Conservation (phyloP, 1,284 basidiomycete species). For the Fistulina hepatica region DNA sequence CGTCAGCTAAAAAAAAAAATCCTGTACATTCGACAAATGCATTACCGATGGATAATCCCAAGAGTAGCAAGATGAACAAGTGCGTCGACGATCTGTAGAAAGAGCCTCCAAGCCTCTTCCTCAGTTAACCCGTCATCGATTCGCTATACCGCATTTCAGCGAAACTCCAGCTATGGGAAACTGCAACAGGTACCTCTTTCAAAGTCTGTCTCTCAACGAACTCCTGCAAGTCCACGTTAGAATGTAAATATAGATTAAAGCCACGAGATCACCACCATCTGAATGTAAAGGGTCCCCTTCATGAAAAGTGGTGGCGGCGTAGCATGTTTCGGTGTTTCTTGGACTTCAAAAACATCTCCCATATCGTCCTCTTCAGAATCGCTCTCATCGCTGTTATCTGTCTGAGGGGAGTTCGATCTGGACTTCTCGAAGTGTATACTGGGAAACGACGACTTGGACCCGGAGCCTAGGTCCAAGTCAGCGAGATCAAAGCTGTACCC, state of each 20-base stretch:
- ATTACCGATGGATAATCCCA: constrained; percentile 51
- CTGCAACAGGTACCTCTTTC: constrained; percentile 48
- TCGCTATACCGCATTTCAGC: constrained; percentile 31
- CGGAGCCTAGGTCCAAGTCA: constrained; percentile 44
- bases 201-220: constrained; percentile 83
- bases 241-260: constrained; percentile 3
- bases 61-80: constrained; percentile 83
- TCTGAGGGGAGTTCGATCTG: constrained; percentile 26
- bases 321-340: constrained; percentile 6
- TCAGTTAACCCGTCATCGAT: constrained; percentile 74
- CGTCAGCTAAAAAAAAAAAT: constrained; percentile 16
- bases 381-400: constrained; percentile 31
- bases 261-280: constrained; percentile 52
- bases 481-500: constrained; percentile 49
- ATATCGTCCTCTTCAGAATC: constrained; percentile 31
- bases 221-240: constrained; percentile 37
- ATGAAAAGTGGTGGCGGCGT: constrained; percentile 29
- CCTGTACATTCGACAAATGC: background rate
- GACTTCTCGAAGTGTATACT: constrained; percentile 65
- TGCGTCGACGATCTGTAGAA: constrained; percentile 89
- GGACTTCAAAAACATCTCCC: background rate
- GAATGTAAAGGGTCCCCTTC: constrained; percentile 72
- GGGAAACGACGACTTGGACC: constrained; percentile 51
- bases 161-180: constrained; percentile 1
- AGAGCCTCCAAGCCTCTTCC: constrained; percentile 82